Percentiles rank a stretch among this genome's conserved stretches.
Conservation (phyloP, 495 filamentous ascomycete species). For the Letharia columbiana region DNA sequence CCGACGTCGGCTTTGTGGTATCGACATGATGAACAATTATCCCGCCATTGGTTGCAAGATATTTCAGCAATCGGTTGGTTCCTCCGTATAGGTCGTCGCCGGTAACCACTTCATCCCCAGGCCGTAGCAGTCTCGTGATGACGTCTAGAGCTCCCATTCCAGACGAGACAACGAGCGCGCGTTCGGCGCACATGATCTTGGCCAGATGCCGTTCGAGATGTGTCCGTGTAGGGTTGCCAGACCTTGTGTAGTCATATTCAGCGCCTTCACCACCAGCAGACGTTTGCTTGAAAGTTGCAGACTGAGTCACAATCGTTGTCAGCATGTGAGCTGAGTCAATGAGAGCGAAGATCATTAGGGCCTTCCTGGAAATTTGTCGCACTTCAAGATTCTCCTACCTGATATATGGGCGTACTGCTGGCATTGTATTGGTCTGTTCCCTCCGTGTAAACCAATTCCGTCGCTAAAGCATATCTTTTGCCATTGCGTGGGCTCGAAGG, state of each 20-base stretch:
- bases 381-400: conserved; percentile 38
- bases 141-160: conserved; percentile 97
- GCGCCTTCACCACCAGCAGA: conserved; percentile 58
- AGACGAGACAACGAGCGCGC: conserved; percentile 84
- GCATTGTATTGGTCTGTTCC: conserved; percentile 92
- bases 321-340: conserved; percentile 5
- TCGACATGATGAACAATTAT: conserved; percentile 96
- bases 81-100: conserved; percentile 96
- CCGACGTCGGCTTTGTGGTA: conserved; percentile 64
- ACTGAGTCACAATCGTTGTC: conserved; percentile 38
- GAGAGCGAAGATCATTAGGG: neutral
- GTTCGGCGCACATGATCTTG: conserved; percentile 94
- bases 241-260: conserved; percentile 97
- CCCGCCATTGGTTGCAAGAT: conserved; percentile 72
- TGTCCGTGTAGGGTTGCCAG: conserved; percentile 91
- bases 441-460: conserved; percentile 93
- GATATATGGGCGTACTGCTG: conserved; percentile 93
- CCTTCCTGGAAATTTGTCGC: neutral
- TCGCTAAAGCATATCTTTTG: conserved; percentile 82
- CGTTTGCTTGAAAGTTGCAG: conserved; percentile 93
- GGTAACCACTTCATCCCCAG: conserved; percentile 93
- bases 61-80: conserved; percentile 88
- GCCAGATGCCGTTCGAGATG: conserved; percentile 95
- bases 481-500: conserved; percentile 84
- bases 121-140: conserved; percentile 84